Evolutionary conservation across 176 grass and related monocot species (phyloP), one percentile per base, ranked within the genome.

Genomic region (Musa beccarii): DNA sequence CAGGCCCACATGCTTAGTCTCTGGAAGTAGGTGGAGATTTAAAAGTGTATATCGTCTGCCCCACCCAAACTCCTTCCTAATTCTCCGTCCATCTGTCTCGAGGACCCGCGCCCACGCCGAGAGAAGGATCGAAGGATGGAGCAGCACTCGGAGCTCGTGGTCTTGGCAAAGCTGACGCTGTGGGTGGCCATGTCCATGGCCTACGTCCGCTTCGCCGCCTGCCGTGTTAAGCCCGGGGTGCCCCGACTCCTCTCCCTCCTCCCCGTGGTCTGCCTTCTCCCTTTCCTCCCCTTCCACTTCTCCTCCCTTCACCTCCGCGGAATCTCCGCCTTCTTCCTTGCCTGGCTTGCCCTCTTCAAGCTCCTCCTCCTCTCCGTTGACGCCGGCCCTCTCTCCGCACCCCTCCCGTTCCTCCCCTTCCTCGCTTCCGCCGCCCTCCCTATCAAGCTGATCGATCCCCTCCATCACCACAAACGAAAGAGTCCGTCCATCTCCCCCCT

Each of bases 331-430:
- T 76, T 92, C 79, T 84, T 92, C 17, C 81, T 92, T 21, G 10
- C 65, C 22, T 92, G 86, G 89, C 83, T 91, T 24, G 78, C 80
- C 71, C 59, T 84, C 70, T 95, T 90, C 88, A 88, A 86, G 51
- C 85, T 92, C 10, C 81, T 92, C 72, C 86, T 92, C 59, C 89
- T 92, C 80, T 82, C 83, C 76, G 69, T 77, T 9, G 86, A 78
- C 25, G 71, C n/a, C 21, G 83, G 86, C 12, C 89, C 89, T 11
- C 86, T 92, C 55, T 53, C 85, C 26, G 71, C 86, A 0, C 25
- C 79, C 59, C 80, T 85, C 10, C 52, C 88, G 11, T 76, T 90
- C 14, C 72, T 72, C 5, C 0, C 59, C 16, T 92, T 88, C 59
- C 64, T 92, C 71, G 83, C 54, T 61, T 77, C 78, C 1, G 81